A percentile compares a stretch with the other conserved stretches of the same genome.
These are phyloP conservation scores for Boletus insuetus DNA, from an alignment of 768 basidiomycete species.

Conservation along the genomic window DNA sequence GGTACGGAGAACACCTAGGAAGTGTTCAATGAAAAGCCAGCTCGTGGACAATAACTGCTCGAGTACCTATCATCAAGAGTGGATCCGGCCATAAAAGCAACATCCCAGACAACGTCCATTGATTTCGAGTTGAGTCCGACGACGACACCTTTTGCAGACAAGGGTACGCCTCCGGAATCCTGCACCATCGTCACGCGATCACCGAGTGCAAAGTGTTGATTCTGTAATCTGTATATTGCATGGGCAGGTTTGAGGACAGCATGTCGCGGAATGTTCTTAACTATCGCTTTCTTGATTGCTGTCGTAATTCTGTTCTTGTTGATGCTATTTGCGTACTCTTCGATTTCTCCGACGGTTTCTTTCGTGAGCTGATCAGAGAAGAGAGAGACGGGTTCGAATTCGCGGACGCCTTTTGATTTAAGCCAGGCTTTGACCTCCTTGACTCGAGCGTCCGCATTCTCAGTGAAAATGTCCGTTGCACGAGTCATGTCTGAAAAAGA, in stretches of 20 bases:
- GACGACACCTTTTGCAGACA: slow-evolving; percentile 91
- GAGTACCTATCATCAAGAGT: slow-evolving; percentile 78
- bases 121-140: slow-evolving; percentile 82
- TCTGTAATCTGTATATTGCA: slow-evolving; percentile 83
- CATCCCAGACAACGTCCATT: slow-evolving; percentile 97
- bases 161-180: slow-evolving; percentile 89
- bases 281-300: slow-evolving; percentile 86
- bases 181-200: slow-evolving; percentile 96
- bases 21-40: not conserved
- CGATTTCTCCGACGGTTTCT: slow-evolving; percentile 80
- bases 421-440: slow-evolving; percentile 86
- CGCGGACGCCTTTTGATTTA: slow-evolving; percentile 78
- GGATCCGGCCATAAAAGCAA: slow-evolving; percentile 89
- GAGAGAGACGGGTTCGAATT: slow-evolving; percentile 90
- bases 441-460: slow-evolving; percentile 66
- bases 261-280: slow-evolving; percentile 89
- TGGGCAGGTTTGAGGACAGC: slow-evolving; percentile 93
- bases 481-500: slow-evolving; percentile 70
- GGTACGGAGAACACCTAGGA: slow-evolving; percentile 83
- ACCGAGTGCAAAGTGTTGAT: slow-evolving; percentile 83
- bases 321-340: slow-evolving; percentile 69
- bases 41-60: not conserved
- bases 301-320: slow-evolving; percentile 56
- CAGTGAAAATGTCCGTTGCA: slow-evolving; percentile 54
- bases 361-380: slow-evolving; percentile 90